Percentiles rank a stretch among this genome's conserved stretches.
Conservation (phyloP, 352 stramenopile genomes). For the Phytopythium aichiense region DNA sequence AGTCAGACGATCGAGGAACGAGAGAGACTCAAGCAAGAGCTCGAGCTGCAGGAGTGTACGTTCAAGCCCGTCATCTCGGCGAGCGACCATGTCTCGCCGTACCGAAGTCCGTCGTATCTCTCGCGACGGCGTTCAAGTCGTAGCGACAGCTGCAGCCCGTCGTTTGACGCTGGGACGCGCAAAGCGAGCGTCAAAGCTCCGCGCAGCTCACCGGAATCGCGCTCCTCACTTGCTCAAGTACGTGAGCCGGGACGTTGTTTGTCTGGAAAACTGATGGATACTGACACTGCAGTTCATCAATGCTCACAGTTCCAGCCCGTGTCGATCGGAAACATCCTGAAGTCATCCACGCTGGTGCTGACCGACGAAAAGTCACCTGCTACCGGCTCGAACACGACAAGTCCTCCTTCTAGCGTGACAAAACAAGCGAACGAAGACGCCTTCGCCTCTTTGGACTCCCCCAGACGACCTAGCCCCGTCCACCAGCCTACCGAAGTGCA, state of each 20-base stretch:
- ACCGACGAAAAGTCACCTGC: conserved; percentile 15
- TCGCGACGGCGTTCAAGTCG: conserved; percentile 43
- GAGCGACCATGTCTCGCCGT: conserved; percentile 35
- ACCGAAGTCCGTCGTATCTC: conserved; percentile 27
- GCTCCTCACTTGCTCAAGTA: background rate
- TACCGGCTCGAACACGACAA: conserved; percentile 12
- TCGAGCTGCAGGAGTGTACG: conserved; percentile 74
- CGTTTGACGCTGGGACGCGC: background rate
- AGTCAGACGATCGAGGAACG: conserved; percentile 74
- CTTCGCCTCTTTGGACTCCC: background rate
- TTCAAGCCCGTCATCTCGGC: conserved; percentile 73
- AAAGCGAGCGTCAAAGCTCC: background rate
- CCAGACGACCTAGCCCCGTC: conserved; percentile 4
- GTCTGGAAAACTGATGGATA: background rate
- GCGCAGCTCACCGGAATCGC: background rate
- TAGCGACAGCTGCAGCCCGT: conserved; percentile 10
- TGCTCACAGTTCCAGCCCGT: conserved; percentile 15
- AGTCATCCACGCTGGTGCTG: conserved; percentile 30
- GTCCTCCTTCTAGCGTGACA: conserved; percentile 15
- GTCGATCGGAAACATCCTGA: conserved; percentile 43
- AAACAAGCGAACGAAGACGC: conserved; percentile 4
- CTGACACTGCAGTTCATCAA: conserved; percentile 7
- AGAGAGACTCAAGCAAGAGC: conserved; percentile 61
- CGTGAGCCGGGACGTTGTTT: background rate
- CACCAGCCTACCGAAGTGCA: background rate